Evolutionary conservation across 176 grass and related monocot species (phyloP), one percentile per base, ranked within the genome.

Genomic region (Triticum dicoccoides): DNA sequence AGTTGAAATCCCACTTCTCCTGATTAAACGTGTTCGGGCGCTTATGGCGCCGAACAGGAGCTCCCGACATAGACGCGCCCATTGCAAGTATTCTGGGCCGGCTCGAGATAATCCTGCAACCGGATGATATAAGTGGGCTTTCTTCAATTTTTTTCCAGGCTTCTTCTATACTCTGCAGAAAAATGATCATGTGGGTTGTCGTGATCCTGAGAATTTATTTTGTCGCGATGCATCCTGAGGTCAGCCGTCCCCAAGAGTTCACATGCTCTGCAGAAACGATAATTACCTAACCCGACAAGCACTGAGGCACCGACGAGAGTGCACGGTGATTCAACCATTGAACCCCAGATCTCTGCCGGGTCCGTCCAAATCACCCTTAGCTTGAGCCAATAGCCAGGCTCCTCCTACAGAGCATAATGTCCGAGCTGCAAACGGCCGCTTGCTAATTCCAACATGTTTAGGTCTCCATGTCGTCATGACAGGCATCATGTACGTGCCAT

Each of bases 401-500:
- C 24, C 71, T 63, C 7, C 47, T 45, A 1, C 68, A 15, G 70
- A 18, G 79, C 58, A 59, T 78, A 73, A 83, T 23, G 18, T 27
- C 77, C 38, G 4, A 3, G n/a, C 65, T 27, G 66, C 84, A 79
- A 83, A n/a, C 65, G 17, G 74, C 89, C 75, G 74, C 80, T 33
- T 84, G 85, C 84, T 84, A 80, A 75, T 87, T 83, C 89, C 85
- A 86, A 90, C 6, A 32, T 25, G 56, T 78, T 83, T 83, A 86
- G 80, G 74, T 73, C 42, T 78, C 20, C 14, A 76, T 81, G 24
- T 14, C 51, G 12, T 52, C 79, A 15, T 73, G 73, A 58, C 84
- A 77, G 37, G 37, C 37, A 11, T 29, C 82, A 38, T 32, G 44
- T 51, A 37, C 41, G n/a, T 54, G 21, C 1, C 18, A 66, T 8